Percentiles rank a stretch among this genome's conserved stretches.
Conservation (phyloP, 345 rosid species). For the Raphanus raphanistrum region DNA sequence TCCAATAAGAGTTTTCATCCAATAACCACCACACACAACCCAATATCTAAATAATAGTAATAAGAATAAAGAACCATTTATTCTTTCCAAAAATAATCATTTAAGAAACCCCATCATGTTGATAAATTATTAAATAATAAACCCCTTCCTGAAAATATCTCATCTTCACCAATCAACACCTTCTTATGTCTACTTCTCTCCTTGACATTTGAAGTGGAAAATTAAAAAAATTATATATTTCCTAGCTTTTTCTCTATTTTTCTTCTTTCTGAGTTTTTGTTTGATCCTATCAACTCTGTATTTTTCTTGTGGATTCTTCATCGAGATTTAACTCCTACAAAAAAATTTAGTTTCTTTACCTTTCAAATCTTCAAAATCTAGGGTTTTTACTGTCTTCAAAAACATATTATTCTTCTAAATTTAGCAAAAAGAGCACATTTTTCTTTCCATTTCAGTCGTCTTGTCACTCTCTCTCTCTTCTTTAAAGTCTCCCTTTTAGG, state of each 20-base stretch:
- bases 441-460: constrained; percentile 36
- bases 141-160: constrained; percentile 19
- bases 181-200: constrained; percentile 25
- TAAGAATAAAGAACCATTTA: not conserved
- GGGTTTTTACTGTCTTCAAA: constrained; percentile 45
- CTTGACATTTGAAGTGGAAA: constrained; percentile 6
- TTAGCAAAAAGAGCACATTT: constrained; percentile 44
- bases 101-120: constrained; percentile 32
- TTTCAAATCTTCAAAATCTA: constrained; percentile 33
- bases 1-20: constrained; percentile 23
- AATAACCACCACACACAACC: constrained; percentile 23
- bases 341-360: not conserved
- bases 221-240: constrained; percentile 7
- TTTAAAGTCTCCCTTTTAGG: constrained; percentile 32
- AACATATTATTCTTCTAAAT: constrained; percentile 43
- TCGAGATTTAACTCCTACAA: constrained; percentile 19
- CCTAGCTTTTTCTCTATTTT: not conserved
- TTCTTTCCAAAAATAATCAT: constrained; percentile 28
- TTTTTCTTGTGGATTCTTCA: not conserved
- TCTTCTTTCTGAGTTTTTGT: not conserved
- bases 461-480: constrained; percentile 34
- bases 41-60: not conserved
- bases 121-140: constrained; percentile 18
- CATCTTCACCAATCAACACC: constrained; percentile 22
- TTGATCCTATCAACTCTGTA: not conserved